Evolutionary conservation across 768 basidiomycete species (phyloP), one percentile per base, ranked within the genome.

Genomic region (Antrodiella citrinella): DNA sequence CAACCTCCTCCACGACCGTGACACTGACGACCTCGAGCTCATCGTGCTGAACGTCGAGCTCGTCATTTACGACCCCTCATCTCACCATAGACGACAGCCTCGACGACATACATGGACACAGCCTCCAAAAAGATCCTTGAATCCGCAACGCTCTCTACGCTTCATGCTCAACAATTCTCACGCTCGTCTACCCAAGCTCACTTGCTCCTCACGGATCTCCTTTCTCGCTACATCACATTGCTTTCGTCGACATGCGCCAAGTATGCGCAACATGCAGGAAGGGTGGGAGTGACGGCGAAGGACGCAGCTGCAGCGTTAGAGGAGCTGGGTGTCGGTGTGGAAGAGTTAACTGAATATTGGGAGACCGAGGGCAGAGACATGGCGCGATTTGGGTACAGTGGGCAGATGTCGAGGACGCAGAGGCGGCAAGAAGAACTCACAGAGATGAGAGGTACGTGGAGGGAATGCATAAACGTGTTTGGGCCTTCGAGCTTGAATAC

Each of bases 101-200:
- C 15, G 7, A 35, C 30, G 30, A 35, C 30, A 35, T 35, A 45
- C 42, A 81, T 80, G 80, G 79, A 84, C 53, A 62, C 65, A 50
- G 76, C 75, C 22, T 69, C 79, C 0, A 69, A 74, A 53, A 83
- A 78, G 59, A 63, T 87, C 49, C 72, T 89, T 52, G 86, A 88
- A 67, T 73, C 82, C 2, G 79, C 77, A 0, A 76, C 79, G 1
- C 73, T 81, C 62, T 77, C 81, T 49, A 84, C 86, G 15, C 74
- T 91, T 13, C 87, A 91, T 55, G 83, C 86, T 0, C 80, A 90
- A 56, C 74, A 75, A 54, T 91, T 92, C 67, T 80, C 84, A 30
- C 77, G 86, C 46, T 76, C 88, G 0, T 91, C 90, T 2, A 67
- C 80, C 1, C 83, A 85, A 59, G 86, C 90, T 2, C 73, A 81